Conservation (phyloP, 2,329 filamentous ascomycete genomes). For the Aspergillus texensis region DNA sequence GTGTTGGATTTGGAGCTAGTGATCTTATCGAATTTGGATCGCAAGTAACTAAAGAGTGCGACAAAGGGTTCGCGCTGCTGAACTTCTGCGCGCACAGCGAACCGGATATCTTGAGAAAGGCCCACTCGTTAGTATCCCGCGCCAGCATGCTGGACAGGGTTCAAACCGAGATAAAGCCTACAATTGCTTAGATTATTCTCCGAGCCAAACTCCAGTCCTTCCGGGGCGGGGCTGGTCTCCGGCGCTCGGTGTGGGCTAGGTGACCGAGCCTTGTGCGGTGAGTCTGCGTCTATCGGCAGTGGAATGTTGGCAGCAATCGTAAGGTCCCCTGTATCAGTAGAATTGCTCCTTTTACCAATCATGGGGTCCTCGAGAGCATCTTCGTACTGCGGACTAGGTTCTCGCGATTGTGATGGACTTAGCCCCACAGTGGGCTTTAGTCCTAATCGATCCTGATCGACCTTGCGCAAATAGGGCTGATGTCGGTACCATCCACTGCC, state of each 20-base stretch:
- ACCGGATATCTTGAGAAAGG: constrained; percentile 71
- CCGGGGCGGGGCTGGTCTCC: constrained; percentile 32
- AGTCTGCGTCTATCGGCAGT: constrained; percentile 56
- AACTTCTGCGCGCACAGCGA: constrained; percentile 83
- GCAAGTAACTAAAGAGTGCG: constrained; percentile 66
- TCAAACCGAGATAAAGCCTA: constrained; percentile 41
- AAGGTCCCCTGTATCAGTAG: constrained; percentile 29
- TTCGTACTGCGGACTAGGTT: constrained; percentile 62
- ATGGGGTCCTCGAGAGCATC: constrained; percentile 53
- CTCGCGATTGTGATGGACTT: constrained; percentile 57
- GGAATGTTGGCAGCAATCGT: constrained; percentile 54
- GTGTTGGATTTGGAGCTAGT: constrained; percentile 72
- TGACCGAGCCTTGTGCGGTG: constrained; percentile 60
- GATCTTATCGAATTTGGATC: constrained; percentile 60
- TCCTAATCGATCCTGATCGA: constrained; percentile 39
- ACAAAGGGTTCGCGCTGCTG: constrained; percentile 87
- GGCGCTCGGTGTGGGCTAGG: constrained; percentile 52
- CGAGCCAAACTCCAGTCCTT: constrained; percentile 39
- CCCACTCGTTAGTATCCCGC: constrained; percentile 36
- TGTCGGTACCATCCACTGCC: constrained; percentile 61
- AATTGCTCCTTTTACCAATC: constrained; percentile 29
- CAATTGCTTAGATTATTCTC: constrained; percentile 53
- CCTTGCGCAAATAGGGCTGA: constrained; percentile 51
- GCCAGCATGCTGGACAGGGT: constrained; percentile 29
- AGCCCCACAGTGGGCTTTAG: constrained; percentile 45